Conservation (phyloP, 2,329 filamentous ascomycete genomes). For the Teratosphaeria pseudoeucalypti region DNA sequence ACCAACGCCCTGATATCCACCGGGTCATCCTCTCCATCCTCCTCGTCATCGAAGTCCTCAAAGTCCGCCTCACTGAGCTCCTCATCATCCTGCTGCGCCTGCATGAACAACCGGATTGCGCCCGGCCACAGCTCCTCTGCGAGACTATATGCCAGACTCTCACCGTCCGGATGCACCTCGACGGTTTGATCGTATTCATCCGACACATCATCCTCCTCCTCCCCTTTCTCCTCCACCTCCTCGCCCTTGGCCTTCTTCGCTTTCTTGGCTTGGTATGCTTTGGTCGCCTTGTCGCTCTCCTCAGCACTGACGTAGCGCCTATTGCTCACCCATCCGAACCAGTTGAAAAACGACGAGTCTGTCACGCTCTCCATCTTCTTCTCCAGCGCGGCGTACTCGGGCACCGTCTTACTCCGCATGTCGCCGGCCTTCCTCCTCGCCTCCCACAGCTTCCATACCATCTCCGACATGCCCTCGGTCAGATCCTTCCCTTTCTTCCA, state of each 20-base stretch:
- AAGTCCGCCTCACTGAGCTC: conserved; percentile 58
- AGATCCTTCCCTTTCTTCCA: conserved; percentile 73
- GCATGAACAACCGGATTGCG: conserved; percentile 79
- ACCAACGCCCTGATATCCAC: conserved; percentile 38
- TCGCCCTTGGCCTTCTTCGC: conserved; percentile 32
- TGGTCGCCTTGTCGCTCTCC: conserved; percentile 54
- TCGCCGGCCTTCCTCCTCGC: conserved; percentile 45
- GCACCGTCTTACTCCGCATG: conserved; percentile 35
- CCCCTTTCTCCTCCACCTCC: conserved; percentile 33
- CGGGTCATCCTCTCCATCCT: conserved; percentile 43
- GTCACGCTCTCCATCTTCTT: conserved; percentile 40
- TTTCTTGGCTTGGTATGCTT: conserved; percentile 51
- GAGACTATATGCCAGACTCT: conserved; percentile 69
- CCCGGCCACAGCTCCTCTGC: conserved; percentile 82
- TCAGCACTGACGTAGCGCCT: conserved; percentile 59
- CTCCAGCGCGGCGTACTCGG: conserved; percentile 45
- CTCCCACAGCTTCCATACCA: conserved; percentile 59
- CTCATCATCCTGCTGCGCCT: conserved; percentile 58
- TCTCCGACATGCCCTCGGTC: conserved; percentile 67
- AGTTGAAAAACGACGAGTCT: conserved; percentile 70
- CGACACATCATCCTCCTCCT: conserved; percentile 52
- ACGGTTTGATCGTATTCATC: conserved; percentile 53
- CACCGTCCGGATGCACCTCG: conserved; percentile 81
- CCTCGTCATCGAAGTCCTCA: conserved; percentile 50
- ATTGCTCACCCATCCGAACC: conserved; percentile 64